Evolutionary conservation across 2,329 filamentous ascomycete species (phyloP).

Genomic region (Ophidiomyces ophidiicola): DNA sequence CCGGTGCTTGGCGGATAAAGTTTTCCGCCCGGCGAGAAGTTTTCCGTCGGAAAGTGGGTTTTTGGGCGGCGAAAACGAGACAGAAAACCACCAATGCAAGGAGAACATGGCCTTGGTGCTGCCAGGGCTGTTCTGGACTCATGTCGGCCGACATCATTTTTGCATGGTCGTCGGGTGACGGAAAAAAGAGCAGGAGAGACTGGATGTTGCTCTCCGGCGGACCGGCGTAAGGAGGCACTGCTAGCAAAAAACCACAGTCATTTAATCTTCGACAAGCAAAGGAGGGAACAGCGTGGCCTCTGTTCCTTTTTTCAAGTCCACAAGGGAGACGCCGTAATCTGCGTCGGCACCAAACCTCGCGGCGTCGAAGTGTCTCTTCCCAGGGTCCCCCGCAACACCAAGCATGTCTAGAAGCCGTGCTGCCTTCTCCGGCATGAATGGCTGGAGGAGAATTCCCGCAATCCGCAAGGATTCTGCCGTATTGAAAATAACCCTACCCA

Average conservation of each 20-base stretch:
- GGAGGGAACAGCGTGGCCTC: slow-evolving; percentile 43
- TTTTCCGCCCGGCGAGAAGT: slow-evolving; percentile 6
- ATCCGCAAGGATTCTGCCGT: slow-evolving; percentile 67
- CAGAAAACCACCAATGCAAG: background rate
- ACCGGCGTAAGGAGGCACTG: too few relatives aligned
- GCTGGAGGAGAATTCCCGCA: slow-evolving; percentile 71
- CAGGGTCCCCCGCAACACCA: slow-evolving; percentile 46
- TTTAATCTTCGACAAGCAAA: slow-evolving; percentile 30
- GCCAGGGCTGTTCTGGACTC: slow-evolving; percentile 3
- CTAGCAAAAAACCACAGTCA: background rate
- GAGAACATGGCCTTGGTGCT: too few relatives aligned
- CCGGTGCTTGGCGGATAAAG: background rate
- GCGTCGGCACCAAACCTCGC: slow-evolving; percentile 53
- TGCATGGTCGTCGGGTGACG: background rate
- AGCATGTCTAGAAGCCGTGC: slow-evolving; percentile 61
- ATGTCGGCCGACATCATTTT: slow-evolving; percentile 5
- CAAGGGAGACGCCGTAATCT: slow-evolving; percentile 50
- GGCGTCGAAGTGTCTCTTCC: slow-evolving; percentile 51
- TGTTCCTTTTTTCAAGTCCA: slow-evolving; percentile 32
- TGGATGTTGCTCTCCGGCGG: too few relatives aligned
- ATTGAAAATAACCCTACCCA: slow-evolving; percentile 55
- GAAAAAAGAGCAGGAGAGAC: background rate
- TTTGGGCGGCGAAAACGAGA: background rate
- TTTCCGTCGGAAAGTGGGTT: slow-evolving; percentile 6
- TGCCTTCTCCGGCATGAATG: slow-evolving; percentile 76